Percentiles rank a stretch among this genome's conserved stretches.
These are phyloP conservation scores for Fragilariopsis cylindrus DNA, from an alignment of 108 stramenopile genomes.

Conservation along the genomic window DNA sequence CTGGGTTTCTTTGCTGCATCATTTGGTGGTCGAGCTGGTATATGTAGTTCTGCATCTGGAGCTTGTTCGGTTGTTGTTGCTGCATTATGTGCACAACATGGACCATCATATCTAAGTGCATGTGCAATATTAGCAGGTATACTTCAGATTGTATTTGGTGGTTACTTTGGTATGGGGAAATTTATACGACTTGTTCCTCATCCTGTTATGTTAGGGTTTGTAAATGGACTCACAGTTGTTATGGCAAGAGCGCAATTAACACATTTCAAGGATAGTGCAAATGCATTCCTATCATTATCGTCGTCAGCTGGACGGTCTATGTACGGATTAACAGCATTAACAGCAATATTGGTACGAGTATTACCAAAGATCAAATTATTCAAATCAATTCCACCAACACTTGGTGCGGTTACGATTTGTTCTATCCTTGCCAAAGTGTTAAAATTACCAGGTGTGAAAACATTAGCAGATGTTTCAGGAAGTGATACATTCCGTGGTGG, in stretches of 20 bases:
- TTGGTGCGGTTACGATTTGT: slow-evolving; percentile 61
- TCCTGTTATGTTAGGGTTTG: slow-evolving; percentile 92
- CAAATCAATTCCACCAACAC: slow-evolving; percentile 60
- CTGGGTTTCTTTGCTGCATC: slow-evolving; percentile 80
- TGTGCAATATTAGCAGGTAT: slow-evolving; percentile 82
- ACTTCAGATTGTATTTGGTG: slow-evolving; percentile 63
- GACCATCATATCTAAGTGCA: slow-evolving; percentile 72
- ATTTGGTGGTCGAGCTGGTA: slow-evolving; percentile 86
- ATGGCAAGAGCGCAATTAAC: slow-evolving; percentile 87
- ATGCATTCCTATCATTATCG: slow-evolving; percentile 39
- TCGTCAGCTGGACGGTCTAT: slow-evolving; percentile 42
- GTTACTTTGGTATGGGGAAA: slow-evolving; percentile 67
- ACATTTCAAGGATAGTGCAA: slow-evolving; percentile 57
- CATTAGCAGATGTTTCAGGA: slow-evolving; percentile 60
- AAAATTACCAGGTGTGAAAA: slow-evolving; percentile 56
- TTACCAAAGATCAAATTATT: slow-evolving; percentile 49
- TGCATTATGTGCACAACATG: slow-evolving; percentile 65
- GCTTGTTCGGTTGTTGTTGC: slow-evolving; percentile 86
- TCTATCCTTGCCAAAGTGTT: slow-evolving; percentile 43
- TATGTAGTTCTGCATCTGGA: slow-evolving; percentile 82
- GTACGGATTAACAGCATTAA: slow-evolving; percentile 60
- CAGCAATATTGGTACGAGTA: slow-evolving; percentile 63
- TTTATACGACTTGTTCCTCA: slow-evolving; percentile 84
- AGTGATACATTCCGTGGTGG: slow-evolving; percentile 70
- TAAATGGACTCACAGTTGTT: slow-evolving; percentile 88